Evolutionary conservation across 768 basidiomycete species (phyloP), one percentile per base, ranked within the genome.

Genomic region (Paxillus rubicundulus): DNA sequence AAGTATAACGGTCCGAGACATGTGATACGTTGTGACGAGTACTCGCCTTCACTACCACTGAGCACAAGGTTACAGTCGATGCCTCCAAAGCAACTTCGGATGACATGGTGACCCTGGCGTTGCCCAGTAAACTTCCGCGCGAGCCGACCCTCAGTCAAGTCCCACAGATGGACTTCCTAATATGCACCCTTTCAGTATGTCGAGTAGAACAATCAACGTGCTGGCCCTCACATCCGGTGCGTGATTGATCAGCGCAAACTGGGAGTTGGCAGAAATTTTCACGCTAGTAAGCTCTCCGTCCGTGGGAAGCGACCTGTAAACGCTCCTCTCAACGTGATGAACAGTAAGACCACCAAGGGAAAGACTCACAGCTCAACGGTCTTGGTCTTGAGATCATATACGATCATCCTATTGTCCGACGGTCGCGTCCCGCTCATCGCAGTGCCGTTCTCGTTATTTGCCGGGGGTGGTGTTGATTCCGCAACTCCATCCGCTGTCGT

Each of bases 1-100:
- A 55, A 61, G 42, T 9, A 40, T 47, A 55, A 48, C 50, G 54
- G 24, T 34, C 42, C 39, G 32, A 47, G 13, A 44, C 21, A 42
- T 30, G 13, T 38, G n/a, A 36, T 36, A 36, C 40, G 14, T 50
- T 46, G 10, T 4, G 47, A 32, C 9, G 12, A 33, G 39, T 34
- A 60, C 81, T 47, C 58, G 92, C 96, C 96, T 84, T 98, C 96
- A 64, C 93, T 96, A 18, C 96, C 97, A 63, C 90, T 93, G 55
- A 92, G 81, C 47, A 99, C 81, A 65, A 95, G 94, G 64, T 88
- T 91, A 47, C 86, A 87, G 62, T 89, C 85, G 47, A 86, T 74
- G 27, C 96, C 95, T 27, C 95, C 97, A 70, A 98, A 98, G 65
- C 92, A 95, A 68, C 90, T 92, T 52, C 92, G 83, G 54, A 98